phyloP scores from a whole-genome alignment of 352 stramenopile species.

The Phytophthora litchii region DNA sequence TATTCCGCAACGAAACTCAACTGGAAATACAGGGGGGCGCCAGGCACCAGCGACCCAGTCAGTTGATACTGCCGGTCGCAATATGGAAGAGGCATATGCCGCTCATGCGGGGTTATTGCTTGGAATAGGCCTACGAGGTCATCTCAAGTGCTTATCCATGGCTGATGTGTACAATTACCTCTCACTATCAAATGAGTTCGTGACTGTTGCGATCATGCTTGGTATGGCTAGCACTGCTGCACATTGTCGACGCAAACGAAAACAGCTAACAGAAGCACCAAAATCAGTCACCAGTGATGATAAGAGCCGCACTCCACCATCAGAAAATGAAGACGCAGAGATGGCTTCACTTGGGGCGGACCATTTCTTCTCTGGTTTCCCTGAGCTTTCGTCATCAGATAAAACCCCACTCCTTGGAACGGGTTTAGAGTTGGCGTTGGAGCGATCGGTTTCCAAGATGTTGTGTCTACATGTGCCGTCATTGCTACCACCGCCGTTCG shows the following conservation, averaged over 20 bases:
- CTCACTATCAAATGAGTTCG: conserved; percentile 95
- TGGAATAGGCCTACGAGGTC: conserved; percentile 93
- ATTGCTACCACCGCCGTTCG: conserved; percentile 93
- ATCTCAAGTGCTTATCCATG: conserved; percentile 95
- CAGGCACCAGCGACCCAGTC: conserved; percentile 23
- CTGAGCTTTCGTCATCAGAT: conserved; percentile 31
- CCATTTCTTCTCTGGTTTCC: conserved; percentile 33
- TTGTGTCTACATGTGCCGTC: conserved; percentile 98
- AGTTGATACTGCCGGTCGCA: conserved; percentile 37
- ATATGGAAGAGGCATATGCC: conserved; percentile 84
- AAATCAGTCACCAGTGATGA: conserved; percentile 4
- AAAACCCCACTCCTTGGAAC: conserved; percentile 48
- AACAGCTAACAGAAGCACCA: conserved; percentile 18
- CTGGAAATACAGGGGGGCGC: conserved; percentile 5
- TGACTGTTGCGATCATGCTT: conserved; percentile 96
- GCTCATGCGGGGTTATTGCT: conserved; percentile 95
- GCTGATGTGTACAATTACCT: conserved; percentile 99
- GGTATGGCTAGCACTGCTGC: conserved; percentile 96
- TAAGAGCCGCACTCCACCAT: not conserved
- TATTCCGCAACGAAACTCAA: conserved; percentile 17
- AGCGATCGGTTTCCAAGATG: conserved; percentile 96
- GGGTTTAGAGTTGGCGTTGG: conserved; percentile 65
- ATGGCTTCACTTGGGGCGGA: conserved; percentile 19
- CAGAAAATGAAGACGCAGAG: conserved; percentile 17
- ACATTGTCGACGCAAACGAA: conserved; percentile 73